phyloP scores from a whole-genome alignment of 768 basidiomycete species.

The Pleurotus platypus region DNA sequence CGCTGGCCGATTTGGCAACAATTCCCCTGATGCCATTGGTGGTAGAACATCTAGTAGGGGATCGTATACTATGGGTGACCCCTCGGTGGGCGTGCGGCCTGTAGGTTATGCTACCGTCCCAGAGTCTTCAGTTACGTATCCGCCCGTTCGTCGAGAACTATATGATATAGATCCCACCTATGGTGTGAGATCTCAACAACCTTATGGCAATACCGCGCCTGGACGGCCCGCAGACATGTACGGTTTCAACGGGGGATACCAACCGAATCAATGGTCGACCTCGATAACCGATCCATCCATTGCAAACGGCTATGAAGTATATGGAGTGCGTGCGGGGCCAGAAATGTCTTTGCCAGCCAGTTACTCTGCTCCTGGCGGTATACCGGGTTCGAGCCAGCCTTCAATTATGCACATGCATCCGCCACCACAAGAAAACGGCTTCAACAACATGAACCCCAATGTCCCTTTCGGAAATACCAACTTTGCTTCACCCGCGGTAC shows the following conservation, averaged over 20 bases:
- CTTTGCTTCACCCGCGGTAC: background rate
- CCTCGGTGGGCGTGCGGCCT: conserved; percentile 28
- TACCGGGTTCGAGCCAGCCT: background rate
- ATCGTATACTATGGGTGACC: conserved; percentile 32
- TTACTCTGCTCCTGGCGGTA: background rate
- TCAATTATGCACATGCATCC: background rate
- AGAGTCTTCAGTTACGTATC: conserved; percentile 24
- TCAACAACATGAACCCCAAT: background rate
- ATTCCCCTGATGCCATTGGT: conserved; percentile 66
- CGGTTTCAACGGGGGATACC: conserved; percentile 12
- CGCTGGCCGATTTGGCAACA: conserved; percentile 57
- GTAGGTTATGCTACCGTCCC: conserved; percentile 18
- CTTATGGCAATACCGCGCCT: conserved; percentile 25
- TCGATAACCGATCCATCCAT: conserved; percentile 16
- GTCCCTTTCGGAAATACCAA: conserved; percentile 9
- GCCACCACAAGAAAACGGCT: background rate
- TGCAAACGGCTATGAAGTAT: conserved; percentile 9
- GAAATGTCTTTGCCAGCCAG: background rate
- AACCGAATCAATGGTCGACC: conserved; percentile 25
- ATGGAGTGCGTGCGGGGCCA: background rate
- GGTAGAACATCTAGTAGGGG: conserved; percentile 35
- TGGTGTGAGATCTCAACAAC: conserved; percentile 20
- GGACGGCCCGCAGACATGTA: conserved; percentile 31
- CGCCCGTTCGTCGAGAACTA: conserved; percentile 27
- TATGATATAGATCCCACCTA: conserved; percentile 35